Evolutionary conservation across 139 green algal genomes (phyloP).

Genomic region (Micromonas commoda): DNA sequence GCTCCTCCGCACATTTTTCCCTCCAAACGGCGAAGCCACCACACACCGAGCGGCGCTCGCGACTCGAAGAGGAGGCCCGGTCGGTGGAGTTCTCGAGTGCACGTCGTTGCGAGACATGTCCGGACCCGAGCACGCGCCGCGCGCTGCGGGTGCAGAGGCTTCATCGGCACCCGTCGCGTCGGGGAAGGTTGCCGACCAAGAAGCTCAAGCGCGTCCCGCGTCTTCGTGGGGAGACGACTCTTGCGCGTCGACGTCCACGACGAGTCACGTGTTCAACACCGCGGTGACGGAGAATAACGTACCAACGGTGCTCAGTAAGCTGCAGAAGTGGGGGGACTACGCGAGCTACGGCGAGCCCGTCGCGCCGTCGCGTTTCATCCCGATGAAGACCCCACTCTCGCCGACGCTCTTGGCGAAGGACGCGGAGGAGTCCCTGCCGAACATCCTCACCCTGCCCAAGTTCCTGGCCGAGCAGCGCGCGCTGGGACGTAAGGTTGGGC

Average conservation of each 20-base stretch:
- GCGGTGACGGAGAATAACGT: background rate
- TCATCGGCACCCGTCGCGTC: no score
- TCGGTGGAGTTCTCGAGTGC: no score
- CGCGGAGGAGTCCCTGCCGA: background rate
- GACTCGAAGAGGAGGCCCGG: no score
- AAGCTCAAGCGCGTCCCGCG: no score
- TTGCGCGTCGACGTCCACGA: background rate
- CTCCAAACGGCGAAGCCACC: no score
- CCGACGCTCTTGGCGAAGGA: background rate
- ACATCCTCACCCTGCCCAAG: background rate
- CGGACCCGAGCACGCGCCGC: no score
- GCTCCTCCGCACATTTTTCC: no score
- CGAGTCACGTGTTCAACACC: background rate
- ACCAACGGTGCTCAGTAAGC: constrained; percentile 55
- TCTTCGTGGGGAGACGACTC: background rate
- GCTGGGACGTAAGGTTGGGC: constrained; percentile 43
- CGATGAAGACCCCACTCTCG: constrained; percentile 47
- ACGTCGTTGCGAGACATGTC: no score
- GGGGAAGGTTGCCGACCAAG: no score
- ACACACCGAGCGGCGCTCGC: no score
- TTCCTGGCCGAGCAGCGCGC: constrained; percentile 35
- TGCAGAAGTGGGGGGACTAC: constrained; percentile 71
- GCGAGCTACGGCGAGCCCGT: constrained; percentile 44
- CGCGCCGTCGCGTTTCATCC: constrained; percentile 46
- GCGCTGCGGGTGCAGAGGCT: no score